phyloP scores from a whole-genome alignment of 2,329 filamentous ascomycete genomes.

The Sphaerulina vaccinii region DNA sequence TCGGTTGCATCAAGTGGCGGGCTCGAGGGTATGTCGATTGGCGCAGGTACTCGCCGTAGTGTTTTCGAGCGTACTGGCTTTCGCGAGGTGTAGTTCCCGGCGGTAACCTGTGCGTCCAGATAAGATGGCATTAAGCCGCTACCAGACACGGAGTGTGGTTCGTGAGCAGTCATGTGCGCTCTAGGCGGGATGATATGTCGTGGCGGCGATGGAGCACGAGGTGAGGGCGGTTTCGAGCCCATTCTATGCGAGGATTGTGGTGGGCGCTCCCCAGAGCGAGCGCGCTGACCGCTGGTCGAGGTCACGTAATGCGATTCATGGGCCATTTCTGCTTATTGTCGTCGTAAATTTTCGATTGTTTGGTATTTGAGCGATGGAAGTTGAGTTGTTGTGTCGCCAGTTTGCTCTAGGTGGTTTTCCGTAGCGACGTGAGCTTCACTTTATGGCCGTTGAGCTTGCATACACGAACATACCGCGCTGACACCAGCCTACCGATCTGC shows the following conservation, averaged over 20 bases:
- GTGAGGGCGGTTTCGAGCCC: neutral
- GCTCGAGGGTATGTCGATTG: neutral
- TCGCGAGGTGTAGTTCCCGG: neutral
- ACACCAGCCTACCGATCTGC: no score
- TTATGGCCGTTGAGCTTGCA: neutral
- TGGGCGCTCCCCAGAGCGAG: neutral
- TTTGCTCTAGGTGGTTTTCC: slow-evolving; percentile 4
- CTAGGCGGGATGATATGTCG: neutral
- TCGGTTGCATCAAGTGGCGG: neutral
- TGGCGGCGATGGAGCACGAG: neutral
- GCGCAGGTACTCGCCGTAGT: neutral
- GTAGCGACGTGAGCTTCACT: slow-evolving; percentile 3
- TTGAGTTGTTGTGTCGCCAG: neutral
- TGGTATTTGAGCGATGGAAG: neutral
- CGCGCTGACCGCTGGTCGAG: neutral
- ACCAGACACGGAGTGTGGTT: neutral
- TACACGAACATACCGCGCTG: neutral
- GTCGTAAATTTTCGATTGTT: neutral
- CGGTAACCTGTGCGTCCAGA: neutral
- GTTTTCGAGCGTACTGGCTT: neutral
- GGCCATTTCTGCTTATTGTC: neutral
- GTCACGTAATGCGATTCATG: neutral
- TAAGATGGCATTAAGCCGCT: neutral
- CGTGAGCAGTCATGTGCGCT: neutral
- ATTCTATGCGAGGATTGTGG: neutral